Base-by-base conservation (phyloP, 2,329 filamentous ascomycete genomes). In the Macroventuria anomochaeta region DNA sequence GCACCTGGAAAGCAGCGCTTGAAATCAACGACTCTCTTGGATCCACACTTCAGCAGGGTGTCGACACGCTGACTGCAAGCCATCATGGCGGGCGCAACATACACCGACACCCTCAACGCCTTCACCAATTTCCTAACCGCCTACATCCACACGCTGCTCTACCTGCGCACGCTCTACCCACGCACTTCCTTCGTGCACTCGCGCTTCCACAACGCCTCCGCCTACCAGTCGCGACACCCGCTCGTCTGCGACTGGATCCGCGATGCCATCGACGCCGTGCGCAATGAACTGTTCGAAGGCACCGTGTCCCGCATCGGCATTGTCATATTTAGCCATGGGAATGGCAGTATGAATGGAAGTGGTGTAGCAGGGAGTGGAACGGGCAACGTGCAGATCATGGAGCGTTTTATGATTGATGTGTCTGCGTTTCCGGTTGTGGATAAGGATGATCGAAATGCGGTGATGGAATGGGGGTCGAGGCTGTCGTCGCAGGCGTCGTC, bases 191-290 rank as follows among this genome's bases (percentile, higher is more conserved):
- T 96, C 77, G 83, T 93, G 53, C 85, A 88, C 34, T 85, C 88
- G 32, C 85, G 88, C 59, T 91, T 90, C 66, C 93, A 93, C 80
- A 92, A 93, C 76, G 87, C 91, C 53, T 84, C 91, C 25, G 88
- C 96, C 38, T 88, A 89, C 65, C 92, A 96, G 72, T 93, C 86
- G 55, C 88, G 92, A 53, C 92, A 96, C 74, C 91, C 93, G 0
- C 85, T 85, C 64, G 89, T 96, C 60, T 96, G 91, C 80, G 79
- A 85, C 66, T 97, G 93, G 89, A 86, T 96, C 75, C 85, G 82
- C 69, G 89, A 95, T 72, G 91, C 92, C 61, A 84, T 95, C 34
- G 79, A 86, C 58, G 88, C 91, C 29, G 84, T 92, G 18, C 81
- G 85, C 55, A 80, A 79, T 3, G 88, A 96, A 76, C 81, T 96